Evolutionary conservation across 2,329 filamentous ascomycete species (phyloP).

Genomic region (Domatiomyces catenatus): DNA sequence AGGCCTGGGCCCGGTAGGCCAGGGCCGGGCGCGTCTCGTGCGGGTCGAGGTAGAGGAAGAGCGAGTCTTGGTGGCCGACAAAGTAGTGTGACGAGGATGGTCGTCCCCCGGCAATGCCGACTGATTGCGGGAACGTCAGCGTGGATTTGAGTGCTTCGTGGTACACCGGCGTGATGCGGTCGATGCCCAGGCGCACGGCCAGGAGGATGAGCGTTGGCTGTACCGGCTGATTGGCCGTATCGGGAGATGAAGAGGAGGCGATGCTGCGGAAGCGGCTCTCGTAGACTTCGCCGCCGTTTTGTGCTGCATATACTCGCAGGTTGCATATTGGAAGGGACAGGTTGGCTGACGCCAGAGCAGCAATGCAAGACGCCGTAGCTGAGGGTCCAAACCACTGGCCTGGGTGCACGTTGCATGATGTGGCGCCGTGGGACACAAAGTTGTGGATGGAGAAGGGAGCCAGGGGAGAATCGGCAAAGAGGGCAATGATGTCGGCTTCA

Average conservation of each 20-base stretch:
- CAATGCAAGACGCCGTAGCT: constrained; percentile 82
- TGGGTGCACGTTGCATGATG: constrained; percentile 80
- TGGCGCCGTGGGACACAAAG: constrained; percentile 77
- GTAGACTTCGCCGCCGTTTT: constrained; percentile 82
- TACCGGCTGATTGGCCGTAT: constrained; percentile 45
- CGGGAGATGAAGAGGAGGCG: constrained; percentile 37
- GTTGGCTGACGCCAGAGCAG: constrained; percentile 53
- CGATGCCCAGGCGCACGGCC: constrained; percentile 77
- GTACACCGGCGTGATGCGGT: constrained; percentile 86
- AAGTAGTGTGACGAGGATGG: constrained; percentile 80
- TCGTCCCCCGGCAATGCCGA: constrained; percentile 87
- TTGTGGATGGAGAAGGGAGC: constrained; percentile 91
- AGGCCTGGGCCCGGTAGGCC: constrained; percentile 43
- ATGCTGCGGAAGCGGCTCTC: constrained; percentile 72
- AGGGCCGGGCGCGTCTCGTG: constrained; percentile 69
- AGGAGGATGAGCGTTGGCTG: constrained; percentile 78
- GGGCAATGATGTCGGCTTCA: constrained; percentile 44
- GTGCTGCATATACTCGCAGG: constrained; percentile 73
- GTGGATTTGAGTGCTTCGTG: constrained; percentile 81
- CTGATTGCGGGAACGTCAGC: constrained; percentile 77
- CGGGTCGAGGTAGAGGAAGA: constrained; percentile 89
- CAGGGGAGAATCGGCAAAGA: constrained; percentile 74
- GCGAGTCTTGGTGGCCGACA: constrained; percentile 54
- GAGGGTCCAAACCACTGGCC: constrained; percentile 99
- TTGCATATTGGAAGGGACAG: constrained; percentile 37